Conservation (phyloP, 1,284 basidiomycete genomes). For the Ustilago hordei region DNA sequence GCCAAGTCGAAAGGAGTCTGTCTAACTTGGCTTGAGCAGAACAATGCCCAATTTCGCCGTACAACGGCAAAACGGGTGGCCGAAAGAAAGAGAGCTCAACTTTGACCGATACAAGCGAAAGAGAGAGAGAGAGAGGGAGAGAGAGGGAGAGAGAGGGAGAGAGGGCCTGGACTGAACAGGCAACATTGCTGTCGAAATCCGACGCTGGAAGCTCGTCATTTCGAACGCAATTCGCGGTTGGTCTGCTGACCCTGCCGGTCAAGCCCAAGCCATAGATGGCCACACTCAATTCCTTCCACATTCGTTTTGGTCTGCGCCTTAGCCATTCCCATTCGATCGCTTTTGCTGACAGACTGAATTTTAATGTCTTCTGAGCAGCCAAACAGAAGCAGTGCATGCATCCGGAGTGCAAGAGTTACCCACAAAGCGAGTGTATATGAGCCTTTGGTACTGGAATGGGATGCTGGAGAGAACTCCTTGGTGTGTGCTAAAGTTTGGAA, state of each 20-base stretch:
- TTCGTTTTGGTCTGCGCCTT: background rate
- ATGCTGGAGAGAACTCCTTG: background rate
- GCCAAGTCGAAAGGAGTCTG: background rate
- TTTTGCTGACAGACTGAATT: background rate
- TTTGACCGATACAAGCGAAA: constrained; percentile 1
- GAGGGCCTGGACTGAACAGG: too few relatives aligned
- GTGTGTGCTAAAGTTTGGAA: background rate
- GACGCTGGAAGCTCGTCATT: constrained; percentile 10
- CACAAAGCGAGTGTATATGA: background rate
- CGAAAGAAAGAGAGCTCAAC: background rate
- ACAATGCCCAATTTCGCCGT: too few relatives aligned
- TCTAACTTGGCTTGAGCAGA: background rate
- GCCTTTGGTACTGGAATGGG: background rate
- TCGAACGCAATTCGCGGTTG: background rate
- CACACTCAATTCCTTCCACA: background rate
- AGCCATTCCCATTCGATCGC: constrained; percentile 1
- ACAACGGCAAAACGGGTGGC: background rate
- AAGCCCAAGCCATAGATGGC: background rate
- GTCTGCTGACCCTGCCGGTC: constrained; percentile 9
- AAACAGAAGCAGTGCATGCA: background rate
- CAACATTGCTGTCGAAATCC: background rate
- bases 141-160: too few relatives aligned
- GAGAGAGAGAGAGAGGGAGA: background rate
- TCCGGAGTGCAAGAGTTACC: background rate
- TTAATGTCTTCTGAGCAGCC: background rate